These are phyloP conservation scores for Prunella vulgaris DNA, from an alignment of 257 asterid genomes.

Conservation along the genomic window DNA sequence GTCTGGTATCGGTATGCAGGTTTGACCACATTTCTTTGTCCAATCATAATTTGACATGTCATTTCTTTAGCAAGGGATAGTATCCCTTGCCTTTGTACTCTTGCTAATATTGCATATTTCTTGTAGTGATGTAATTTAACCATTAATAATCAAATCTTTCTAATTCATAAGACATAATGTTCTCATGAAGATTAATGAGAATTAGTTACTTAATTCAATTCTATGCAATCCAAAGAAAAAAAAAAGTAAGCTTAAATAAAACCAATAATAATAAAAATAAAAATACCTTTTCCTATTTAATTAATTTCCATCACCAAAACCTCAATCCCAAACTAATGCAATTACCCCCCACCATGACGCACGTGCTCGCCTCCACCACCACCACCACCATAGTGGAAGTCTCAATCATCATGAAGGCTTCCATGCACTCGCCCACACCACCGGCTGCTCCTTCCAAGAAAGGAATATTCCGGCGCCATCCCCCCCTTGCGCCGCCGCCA, in stretches of 20 bases:
- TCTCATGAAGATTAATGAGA: slow-evolving; percentile 28
- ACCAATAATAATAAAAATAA: slow-evolving; percentile 5
- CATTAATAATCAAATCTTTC: slow-evolving; percentile 8
- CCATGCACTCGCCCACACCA: slow-evolving; percentile 99
- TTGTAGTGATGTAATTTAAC: background rate
- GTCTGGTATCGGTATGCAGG: too few species aligned
- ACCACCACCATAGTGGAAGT: slow-evolving; percentile 12
- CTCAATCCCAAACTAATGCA: slow-evolving; percentile 21
- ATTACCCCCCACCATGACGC: slow-evolving; percentile 14
- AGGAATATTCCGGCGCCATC: slow-evolving; percentile 87
- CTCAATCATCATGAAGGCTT: slow-evolving; percentile 46
- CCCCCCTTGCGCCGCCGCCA: slow-evolving; percentile 43
- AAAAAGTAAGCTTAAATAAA: background rate
- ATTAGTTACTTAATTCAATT: slow-evolving; percentile 32
- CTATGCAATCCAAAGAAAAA: slow-evolving; percentile 31
- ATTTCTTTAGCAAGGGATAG: too few species aligned
- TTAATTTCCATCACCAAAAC: background rate
- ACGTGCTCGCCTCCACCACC: slow-evolving; percentile 34
- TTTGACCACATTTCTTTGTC: too few species aligned
- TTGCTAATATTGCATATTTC: too few species aligned
- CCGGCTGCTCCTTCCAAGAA: slow-evolving; percentile 92
- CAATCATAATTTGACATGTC: too few species aligned
- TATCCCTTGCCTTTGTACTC: too few species aligned
- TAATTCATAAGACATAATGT: background rate
- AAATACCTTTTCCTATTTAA: slow-evolving; percentile 23